Percentiles rank a stretch among this genome's conserved stretches.
phyloP scores from a whole-genome alignment of 768 basidiomycete species.

The Rhodotorula graminis region DNA sequence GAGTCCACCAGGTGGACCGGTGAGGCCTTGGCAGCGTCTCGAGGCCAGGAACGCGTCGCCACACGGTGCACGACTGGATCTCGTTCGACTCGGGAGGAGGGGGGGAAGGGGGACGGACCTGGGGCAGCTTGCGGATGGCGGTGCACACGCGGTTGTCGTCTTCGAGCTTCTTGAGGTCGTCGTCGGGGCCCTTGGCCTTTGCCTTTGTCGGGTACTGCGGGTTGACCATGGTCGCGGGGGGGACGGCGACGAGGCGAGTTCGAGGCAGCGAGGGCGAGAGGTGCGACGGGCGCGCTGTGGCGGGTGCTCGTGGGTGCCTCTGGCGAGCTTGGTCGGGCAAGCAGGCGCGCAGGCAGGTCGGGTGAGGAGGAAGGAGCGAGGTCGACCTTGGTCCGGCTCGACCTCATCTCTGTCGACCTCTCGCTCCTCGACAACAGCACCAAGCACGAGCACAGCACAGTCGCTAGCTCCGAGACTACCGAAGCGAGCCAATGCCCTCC shows the following conservation, averaged over 20 bases:
- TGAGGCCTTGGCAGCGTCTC: background rate
- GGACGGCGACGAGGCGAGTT: background rate
- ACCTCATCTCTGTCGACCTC: background rate
- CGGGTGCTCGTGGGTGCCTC: background rate
- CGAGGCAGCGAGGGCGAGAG: background rate
- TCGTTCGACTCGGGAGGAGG: background rate
- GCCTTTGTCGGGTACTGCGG: background rate
- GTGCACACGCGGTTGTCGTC: background rate
- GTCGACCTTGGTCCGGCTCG: no score
- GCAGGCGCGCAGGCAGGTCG: background rate
- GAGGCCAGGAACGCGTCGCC: background rate
- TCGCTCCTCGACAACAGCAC: no score
- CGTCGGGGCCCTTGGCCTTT: background rate
- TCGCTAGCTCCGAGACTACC: background rate
- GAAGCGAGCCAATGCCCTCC: conserved; percentile 6
- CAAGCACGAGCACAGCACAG: background rate
- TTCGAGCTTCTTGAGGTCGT: background rate
- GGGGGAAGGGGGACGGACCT: background rate
- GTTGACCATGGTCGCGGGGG: background rate
- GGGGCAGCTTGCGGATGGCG: background rate
- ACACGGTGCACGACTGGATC: background rate
- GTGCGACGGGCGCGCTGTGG: background rate
- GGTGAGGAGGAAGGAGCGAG: no score
- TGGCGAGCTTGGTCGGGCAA: no score
- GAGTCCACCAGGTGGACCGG: background rate